Percentiles rank a stretch among this genome's conserved stretches.
Evolutionary conservation across 2,329 filamentous ascomycete genomes (phyloP).

Genomic region (Ophiostoma ulmi): DNA sequence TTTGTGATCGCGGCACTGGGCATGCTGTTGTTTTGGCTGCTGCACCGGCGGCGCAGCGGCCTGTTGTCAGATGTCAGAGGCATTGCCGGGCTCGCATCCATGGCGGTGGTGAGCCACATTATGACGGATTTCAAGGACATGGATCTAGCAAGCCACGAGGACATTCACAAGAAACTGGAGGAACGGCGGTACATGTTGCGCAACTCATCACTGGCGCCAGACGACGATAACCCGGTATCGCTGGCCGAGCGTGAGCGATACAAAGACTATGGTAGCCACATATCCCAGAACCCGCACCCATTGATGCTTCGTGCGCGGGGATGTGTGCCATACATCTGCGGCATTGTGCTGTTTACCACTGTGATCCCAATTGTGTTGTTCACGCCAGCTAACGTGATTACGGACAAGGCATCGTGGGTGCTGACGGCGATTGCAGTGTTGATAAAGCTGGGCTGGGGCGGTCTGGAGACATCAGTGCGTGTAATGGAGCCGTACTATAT

Average conservation of each 20-base stretch:
- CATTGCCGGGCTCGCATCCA: conserved; percentile 67
- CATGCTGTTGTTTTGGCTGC: conserved; percentile 53
- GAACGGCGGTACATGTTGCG: conserved; percentile 62
- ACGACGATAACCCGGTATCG: conserved; percentile 45
- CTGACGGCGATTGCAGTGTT: conserved; percentile 60
- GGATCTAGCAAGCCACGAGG: conserved; percentile 60
- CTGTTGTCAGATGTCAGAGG: conserved; percentile 64
- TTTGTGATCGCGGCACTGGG: conserved; percentile 55
- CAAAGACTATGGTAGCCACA: conserved; percentile 39
- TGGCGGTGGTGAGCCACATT: conserved; percentile 69
- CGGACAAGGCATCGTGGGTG: conserved; percentile 59
- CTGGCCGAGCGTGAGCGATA: conserved; percentile 41
- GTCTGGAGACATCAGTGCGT: conserved; percentile 63
- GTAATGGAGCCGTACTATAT: conserved; percentile 73
- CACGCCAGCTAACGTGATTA: conserved; percentile 48
- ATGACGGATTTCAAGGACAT: conserved; percentile 68
- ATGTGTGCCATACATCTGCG: conserved; percentile 55
- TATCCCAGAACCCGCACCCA: conserved; percentile 60
- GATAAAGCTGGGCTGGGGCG: conserved; percentile 64
- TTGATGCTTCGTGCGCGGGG: conserved; percentile 60
- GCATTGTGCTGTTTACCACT: conserved; percentile 51
- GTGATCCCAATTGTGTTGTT: conserved; percentile 61
- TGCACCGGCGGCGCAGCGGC: conserved; percentile 59
- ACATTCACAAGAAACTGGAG: conserved; percentile 64
- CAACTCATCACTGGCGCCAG: conserved; percentile 65